A percentile compares a stretch with the other conserved stretches of the same genome.
Conservation (phyloP, 1,284 basidiomycete species). For the Prillingera fragicola region DNA sequence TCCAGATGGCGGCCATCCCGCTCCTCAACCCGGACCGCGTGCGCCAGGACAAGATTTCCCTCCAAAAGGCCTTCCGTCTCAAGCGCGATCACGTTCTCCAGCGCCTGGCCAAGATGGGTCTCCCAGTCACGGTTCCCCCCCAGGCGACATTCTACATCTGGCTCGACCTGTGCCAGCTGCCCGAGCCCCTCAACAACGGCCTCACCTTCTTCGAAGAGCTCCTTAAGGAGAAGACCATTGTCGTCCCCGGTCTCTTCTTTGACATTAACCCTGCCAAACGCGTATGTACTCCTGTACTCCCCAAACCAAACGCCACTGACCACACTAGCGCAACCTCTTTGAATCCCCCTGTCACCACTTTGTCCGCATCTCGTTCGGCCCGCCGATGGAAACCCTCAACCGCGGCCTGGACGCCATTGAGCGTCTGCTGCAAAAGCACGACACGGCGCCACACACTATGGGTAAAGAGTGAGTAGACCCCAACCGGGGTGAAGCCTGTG, state of each 20-base stretch:
- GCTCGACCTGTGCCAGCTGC: slow-evolving; percentile 73
- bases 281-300: slow-evolving; percentile 3
- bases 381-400: slow-evolving; percentile 73
- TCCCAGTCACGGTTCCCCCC: slow-evolving; percentile 70
- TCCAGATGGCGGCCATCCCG: slow-evolving; percentile 78
- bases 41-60: slow-evolving; percentile 59
- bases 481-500: no score
- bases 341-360: slow-evolving; percentile 87
- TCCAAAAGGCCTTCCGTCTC: slow-evolving; percentile 80
- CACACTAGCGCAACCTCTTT: slow-evolving; percentile 60
- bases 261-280: slow-evolving; percentile 75
- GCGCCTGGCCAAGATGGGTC: slow-evolving; percentile 69
- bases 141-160: slow-evolving; percentile 83
- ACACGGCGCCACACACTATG: slow-evolving; percentile 18
- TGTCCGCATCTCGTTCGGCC: slow-evolving; percentile 80
- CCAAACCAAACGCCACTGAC: slow-evolving; percentile 48
- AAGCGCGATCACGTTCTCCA: slow-evolving; percentile 85
- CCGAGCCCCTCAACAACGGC: slow-evolving; percentile 77
- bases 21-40: slow-evolving; percentile 68
- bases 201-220: slow-evolving; percentile 92
- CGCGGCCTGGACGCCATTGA: slow-evolving; percentile 82
- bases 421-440: slow-evolving; percentile 61
- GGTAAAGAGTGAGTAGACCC: no score
- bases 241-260: slow-evolving; percentile 64
- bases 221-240: slow-evolving; percentile 58